A percentile compares a stretch with the other conserved stretches of the same genome.
phyloP scores from a whole-genome alignment of 2,329 filamentous ascomycete species.

The Verticillium isaacii region DNA sequence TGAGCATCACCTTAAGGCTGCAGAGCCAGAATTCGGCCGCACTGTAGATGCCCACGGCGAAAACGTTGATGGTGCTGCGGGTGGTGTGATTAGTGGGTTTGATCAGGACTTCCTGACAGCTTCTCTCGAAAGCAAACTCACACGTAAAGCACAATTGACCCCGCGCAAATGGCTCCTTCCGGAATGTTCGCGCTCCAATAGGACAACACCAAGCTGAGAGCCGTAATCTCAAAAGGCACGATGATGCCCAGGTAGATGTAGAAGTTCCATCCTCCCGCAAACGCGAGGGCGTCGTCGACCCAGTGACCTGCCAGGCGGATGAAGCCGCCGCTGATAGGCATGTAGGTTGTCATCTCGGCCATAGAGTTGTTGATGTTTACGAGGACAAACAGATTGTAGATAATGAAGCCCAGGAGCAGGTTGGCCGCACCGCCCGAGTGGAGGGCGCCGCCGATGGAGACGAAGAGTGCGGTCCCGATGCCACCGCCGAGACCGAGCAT shows the following conservation, averaged over 20 bases:
- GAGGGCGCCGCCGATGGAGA: conserved; percentile 3
- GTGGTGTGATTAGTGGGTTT: neutral
- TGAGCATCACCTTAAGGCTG: conserved; percentile 53
- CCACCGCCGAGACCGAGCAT: conserved; percentile 3
- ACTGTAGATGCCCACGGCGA: conserved; percentile 55
- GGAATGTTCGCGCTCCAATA: conserved; percentile 30
- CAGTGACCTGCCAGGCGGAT: conserved; percentile 44
- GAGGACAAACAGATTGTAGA: conserved; percentile 10
- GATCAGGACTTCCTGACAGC: too few species aligned
- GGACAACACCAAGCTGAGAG: conserved; percentile 29
- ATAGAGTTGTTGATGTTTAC: conserved; percentile 36
- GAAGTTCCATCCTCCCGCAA: conserved; percentile 44
- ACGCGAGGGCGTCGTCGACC: conserved; percentile 44
- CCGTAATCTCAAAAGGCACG: conserved; percentile 47
- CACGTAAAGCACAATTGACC: conserved; percentile 4
- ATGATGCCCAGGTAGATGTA: conserved; percentile 46
- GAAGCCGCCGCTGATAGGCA: conserved; percentile 42
- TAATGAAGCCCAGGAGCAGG: conserved; percentile 9
- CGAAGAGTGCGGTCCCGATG: conserved; percentile 2
- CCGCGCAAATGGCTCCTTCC: conserved; percentile 13
- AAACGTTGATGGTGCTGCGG: neutral
- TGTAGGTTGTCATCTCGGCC: conserved; percentile 14
- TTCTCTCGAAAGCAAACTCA: neutral
- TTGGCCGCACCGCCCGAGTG: conserved; percentile 20
- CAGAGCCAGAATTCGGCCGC: conserved; percentile 69